Base-by-base conservation (phyloP, 73 alveolate species). In the Effrenium voratum region DNA sequence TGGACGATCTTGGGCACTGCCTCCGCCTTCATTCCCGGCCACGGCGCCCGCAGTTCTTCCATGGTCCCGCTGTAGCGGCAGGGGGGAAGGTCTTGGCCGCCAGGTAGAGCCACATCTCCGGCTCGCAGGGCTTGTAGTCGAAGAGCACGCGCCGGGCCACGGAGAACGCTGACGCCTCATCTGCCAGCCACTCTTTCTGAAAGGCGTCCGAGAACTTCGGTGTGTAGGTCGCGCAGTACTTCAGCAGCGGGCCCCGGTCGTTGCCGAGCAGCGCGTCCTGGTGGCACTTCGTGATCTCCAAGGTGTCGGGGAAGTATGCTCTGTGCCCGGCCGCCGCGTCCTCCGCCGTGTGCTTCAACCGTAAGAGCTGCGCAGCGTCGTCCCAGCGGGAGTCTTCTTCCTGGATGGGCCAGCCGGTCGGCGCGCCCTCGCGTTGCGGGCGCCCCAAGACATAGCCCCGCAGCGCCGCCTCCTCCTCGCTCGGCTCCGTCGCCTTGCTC, bases 111-210 rank as follows among this genome's bases (percentile, higher is more conserved):
- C 88, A 77, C 88, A 77, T 77, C 63, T 77, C 88, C 41, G 88
- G 88, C 63, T 77, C 88, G 0, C 88, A 55, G 24, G 88, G 88
- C 24, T 77, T 55, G 66, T 40, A 77, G 30, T 55, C 41, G 28
- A 77, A 77, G 43, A 77, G 88, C 24, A 77, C 88, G 4, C 88
- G 88, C 3, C 88, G 43, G 28, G 88, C 88, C 0, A 60, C 88
- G 5, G 28, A 34, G 43, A 40, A 77, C 43, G 34, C 88, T 55
- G 55, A 40, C 60, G 55, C 28, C 19, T 26, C 32, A 30, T 45
- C 60, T 2, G 38, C 88, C 88, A 77, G 38, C 26, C 38, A 60
- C 43, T 77, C 88, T 41, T 77, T 77, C 41, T 60, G 60, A 2
- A 60, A 60, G 1, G 60, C 88, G 41, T 77, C 88, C 28, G 60